phyloP scores from a whole-genome alignment of 306 rosid species.

The Cicer cuneatum region DNA sequence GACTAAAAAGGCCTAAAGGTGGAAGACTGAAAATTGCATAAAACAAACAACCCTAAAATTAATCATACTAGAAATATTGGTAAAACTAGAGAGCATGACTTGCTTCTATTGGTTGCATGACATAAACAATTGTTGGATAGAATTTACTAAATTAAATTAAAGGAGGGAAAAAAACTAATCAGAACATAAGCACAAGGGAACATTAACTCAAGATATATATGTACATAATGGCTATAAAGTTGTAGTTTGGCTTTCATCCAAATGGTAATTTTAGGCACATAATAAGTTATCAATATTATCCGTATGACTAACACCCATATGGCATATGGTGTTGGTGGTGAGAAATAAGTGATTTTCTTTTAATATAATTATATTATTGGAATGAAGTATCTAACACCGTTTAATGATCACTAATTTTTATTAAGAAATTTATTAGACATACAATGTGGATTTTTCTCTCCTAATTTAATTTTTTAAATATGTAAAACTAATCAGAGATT shows the following conservation, averaged over 20 bases:
- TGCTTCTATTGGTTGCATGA: slow-evolving; percentile 31
- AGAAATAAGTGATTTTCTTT: too few relatives aligned
- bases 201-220: background rate
- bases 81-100: slow-evolving; percentile 34
- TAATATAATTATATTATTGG: too few relatives aligned
- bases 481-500: too few relatives aligned
- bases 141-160: background rate
- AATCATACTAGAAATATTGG: slow-evolving; percentile 6
- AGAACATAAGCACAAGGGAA: background rate
- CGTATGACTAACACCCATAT: background rate
- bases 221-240: background rate
- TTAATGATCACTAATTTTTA: too few relatives aligned
- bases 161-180: background rate
- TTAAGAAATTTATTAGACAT: too few relatives aligned
- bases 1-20: background rate
- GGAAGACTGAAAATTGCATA: background rate
- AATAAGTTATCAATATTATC: background rate
- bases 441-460: too few relatives aligned
- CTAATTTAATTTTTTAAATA: too few relatives aligned
- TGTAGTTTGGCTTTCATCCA: slow-evolving; percentile 21
- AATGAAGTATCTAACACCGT: too few relatives aligned
- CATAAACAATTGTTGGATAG: background rate
- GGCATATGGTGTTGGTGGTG: background rate
- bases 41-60: slow-evolving; percentile 1
- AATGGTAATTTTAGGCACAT: slow-evolving; percentile 15